Conservation (phyloP, 2,329 filamentous ascomycete genomes). For the Elsinoe fawcettii region DNA sequence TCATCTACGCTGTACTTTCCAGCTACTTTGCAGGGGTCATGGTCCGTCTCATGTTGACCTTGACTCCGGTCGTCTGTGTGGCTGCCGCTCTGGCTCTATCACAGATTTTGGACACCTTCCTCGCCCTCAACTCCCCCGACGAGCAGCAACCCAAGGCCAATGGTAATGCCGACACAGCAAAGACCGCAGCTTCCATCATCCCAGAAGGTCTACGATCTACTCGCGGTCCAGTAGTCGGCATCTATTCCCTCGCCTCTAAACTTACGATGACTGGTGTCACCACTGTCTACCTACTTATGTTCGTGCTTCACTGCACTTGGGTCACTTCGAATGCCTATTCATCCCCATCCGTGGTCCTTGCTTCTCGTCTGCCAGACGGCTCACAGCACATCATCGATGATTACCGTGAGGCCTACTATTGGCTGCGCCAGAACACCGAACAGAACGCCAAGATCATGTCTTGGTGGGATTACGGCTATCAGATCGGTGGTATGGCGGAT, state of each 20-base stretch:
- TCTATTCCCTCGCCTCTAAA: constrained; percentile 77
- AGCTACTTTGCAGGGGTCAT: constrained; percentile 99
- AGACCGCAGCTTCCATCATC: constrained; percentile 48
- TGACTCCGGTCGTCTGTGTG: constrained; percentile 94
- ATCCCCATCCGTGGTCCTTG: constrained; percentile 91
- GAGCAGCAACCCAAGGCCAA: constrained; percentile 40
- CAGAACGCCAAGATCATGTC: constrained; percentile 98
- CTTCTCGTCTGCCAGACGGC: constrained; percentile 84
- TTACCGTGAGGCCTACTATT: constrained; percentile 98
- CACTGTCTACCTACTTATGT: constrained; percentile 76
- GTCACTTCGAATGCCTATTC: constrained; percentile 99
- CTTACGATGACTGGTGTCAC: constrained; percentile 63
- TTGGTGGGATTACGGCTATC: constrained; percentile 99
- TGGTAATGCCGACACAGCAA: constrained; percentile 37
- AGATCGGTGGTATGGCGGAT: constrained; percentile 99
- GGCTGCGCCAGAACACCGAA: constrained; percentile 94
- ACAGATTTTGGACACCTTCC: constrained; percentile 78
- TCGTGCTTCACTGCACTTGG: constrained; percentile 98
- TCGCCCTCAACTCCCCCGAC: constrained; percentile 58
- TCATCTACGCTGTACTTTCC: constrained; percentile 92
- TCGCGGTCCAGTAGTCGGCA: constrained; percentile 66
- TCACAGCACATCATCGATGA: constrained; percentile 98
- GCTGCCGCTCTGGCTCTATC: constrained; percentile 84
- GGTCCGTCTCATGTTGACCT: constrained; percentile 96
- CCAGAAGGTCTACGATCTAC: constrained; percentile 59